Evolutionary conservation across 768 basidiomycete species (phyloP).

Genomic region (Tulasnella sp.): DNA sequence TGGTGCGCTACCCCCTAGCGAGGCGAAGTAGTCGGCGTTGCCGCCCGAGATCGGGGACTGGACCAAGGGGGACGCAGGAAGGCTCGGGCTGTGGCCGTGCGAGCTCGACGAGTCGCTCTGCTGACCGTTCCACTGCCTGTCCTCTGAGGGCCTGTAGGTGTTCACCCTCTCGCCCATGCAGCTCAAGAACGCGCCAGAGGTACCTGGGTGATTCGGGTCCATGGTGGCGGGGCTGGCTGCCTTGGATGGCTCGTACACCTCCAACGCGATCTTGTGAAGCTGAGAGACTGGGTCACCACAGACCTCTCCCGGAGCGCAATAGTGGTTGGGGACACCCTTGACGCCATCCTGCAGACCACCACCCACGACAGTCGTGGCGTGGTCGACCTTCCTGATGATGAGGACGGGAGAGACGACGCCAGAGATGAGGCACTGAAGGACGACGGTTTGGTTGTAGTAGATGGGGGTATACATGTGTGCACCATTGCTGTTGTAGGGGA

Average conservation of each 20-base stretch:
- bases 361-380: conserved; percentile 79
- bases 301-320: conserved; percentile 72
- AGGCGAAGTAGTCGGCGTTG: conserved; percentile 13
- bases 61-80: conserved; percentile 55
- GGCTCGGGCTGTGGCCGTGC: conserved; percentile 40
- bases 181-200: conserved; percentile 71
- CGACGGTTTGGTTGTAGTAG: conserved; percentile 94
- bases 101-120: conserved; percentile 27
- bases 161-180: conserved; percentile 93
- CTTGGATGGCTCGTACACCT: conserved; percentile 67
- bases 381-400: conserved; percentile 89
- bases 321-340: conserved; percentile 74
- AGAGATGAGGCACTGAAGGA: conserved; percentile 86
- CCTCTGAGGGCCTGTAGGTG: conserved; percentile 75
- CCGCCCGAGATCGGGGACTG: conserved; percentile 41
- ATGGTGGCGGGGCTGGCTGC: conserved; percentile 38
- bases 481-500: conserved; percentile 71
- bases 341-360: conserved; percentile 83
- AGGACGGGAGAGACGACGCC: conserved; percentile 89
- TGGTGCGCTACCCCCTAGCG: conserved; percentile 35
- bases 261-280: conserved; percentile 90
- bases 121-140: conserved; percentile 58
- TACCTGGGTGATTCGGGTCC: conserved; percentile 62
- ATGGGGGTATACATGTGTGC: conserved; percentile 63
- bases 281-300: conserved; percentile 93